phyloP scores from a whole-genome alignment of 257 asterid species.

The Nicotiana noctiflora region DNA sequence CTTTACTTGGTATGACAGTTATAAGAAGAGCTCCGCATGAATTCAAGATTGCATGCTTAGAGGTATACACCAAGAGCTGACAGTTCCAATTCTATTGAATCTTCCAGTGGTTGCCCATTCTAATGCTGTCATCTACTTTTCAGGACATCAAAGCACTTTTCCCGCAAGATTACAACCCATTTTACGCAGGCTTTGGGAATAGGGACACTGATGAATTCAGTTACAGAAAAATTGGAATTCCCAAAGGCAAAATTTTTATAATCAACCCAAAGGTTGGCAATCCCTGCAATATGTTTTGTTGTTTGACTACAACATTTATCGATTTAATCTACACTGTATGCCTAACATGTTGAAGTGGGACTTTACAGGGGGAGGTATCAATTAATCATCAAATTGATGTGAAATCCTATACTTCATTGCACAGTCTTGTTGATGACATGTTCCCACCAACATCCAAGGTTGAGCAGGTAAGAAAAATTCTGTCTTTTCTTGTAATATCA shows the following conservation, averaged over 20 bases:
- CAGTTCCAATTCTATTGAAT: neutral
- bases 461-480: constrained; percentile 62
- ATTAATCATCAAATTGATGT: constrained; percentile 75
- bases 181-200: constrained; percentile 97
- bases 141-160: constrained; percentile 97
- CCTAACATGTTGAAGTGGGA: neutral
- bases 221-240: constrained; percentile 94
- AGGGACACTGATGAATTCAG: constrained; percentile 98
- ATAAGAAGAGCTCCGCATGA: constrained; percentile 99
- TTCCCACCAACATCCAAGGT: constrained; percentile 88
- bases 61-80: constrained; percentile 39
- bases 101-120: neutral
- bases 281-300: neutral
- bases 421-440: constrained; percentile 89
- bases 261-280: constrained; percentile 84
- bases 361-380: constrained; percentile 91
- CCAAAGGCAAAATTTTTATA: constrained; percentile 94
- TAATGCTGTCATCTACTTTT: constrained; percentile 8
- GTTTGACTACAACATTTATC: neutral
- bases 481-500: neutral
- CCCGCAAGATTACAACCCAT: constrained; percentile 90
- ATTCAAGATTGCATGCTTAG: constrained; percentile 97
- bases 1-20: constrained; percentile 33
- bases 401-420: constrained; percentile 90
- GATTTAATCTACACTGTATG: neutral